Base-by-base conservation (phyloP, 1,139 yeast genomes). In the Blastobotrys persicus region DNA sequence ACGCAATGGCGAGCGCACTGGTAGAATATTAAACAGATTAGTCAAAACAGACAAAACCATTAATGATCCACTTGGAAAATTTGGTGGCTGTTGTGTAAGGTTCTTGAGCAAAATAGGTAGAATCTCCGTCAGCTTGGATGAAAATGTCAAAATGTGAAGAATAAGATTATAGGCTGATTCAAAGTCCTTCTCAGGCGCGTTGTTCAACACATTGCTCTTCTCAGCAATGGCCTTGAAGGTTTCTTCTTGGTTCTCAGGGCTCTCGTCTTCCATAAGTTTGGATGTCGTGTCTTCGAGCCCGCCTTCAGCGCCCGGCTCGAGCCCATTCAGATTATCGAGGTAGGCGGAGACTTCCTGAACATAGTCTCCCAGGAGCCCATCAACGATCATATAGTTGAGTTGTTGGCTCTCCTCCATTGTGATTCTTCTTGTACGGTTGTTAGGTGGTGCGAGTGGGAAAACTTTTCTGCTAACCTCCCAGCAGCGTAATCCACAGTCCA, bases 131-230 rank as follows among this genome's bases (percentile, higher is more conserved):
- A 68, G 62, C 41, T 67, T 62, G 18, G 69, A 58, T 31, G 73
- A 64, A 34, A 64, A 60, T 14, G 70, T 59, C 46, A 73, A 56
- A 45, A 70, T 65, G 56, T 68, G 67, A 44, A 73, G 54, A 26
- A 70, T 60, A 44, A 73, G 61, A 59, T 72, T 73, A 59, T 67
- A 70, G 16, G 70, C 68, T 7, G 74, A 57, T 60, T 73, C 77
- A 50, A 71, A 70, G 45, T 73, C 75, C 51, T 60, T 58, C 46
- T 68, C 73, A 12, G 69, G 64, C 13, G 71, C 68, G 50, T 58
- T 55, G 46, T 63, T 53, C 26, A 72, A 62, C 19, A 64, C 59
- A 19, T 51, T 56, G 28, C 65, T 60, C 49, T 60, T 58, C 50
- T 63, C 68, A 32, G 71, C 67, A 44, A 71, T 58, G 32, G 65